phyloP scores from a whole-genome alignment of 2,329 filamentous ascomycete species.

The Trichoderma aggressivum region DNA sequence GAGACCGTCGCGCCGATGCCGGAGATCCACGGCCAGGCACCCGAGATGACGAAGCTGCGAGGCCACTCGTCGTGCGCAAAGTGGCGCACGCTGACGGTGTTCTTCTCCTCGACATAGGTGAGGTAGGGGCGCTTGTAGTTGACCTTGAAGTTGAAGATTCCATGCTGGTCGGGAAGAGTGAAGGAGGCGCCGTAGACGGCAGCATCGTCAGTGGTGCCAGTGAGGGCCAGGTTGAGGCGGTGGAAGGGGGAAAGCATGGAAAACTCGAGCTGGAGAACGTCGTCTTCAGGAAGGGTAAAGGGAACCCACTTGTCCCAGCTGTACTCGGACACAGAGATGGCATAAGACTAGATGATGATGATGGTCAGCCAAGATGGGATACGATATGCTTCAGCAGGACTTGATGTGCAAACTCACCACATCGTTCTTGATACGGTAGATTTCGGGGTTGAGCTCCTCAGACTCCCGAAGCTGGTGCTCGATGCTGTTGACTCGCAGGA shows the following conservation, averaged over 20 bases:
- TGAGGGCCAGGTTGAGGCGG: slow-evolving; percentile 68
- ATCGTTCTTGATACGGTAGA: slow-evolving; percentile 95
- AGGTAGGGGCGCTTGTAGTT: slow-evolving; percentile 97
- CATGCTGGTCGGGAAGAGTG: slow-evolving; percentile 90
- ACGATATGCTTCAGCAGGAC: neutral
- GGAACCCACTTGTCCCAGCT: slow-evolving; percentile 69
- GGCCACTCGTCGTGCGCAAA: slow-evolving; percentile 98
- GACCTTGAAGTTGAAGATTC: slow-evolving; percentile 97
- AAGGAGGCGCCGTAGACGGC: slow-evolving; percentile 74
- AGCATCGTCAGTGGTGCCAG: slow-evolving; percentile 58
- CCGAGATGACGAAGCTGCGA: slow-evolving; percentile 82
- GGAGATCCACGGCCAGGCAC: slow-evolving; percentile 90
- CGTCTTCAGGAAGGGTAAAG: slow-evolving; percentile 65
- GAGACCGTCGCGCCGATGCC: slow-evolving; percentile 80
- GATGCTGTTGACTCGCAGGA: slow-evolving; percentile 78
- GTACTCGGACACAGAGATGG: slow-evolving; percentile 87
- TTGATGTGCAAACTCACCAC: slow-evolving; percentile 63
- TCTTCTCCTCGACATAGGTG: slow-evolving; percentile 87
- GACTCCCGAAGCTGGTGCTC: slow-evolving; percentile 65
- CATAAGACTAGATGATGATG: slow-evolving; percentile 60
- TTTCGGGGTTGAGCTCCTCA: slow-evolving; percentile 70
- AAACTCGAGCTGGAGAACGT: slow-evolving; percentile 90
- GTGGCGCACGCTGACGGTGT: slow-evolving; percentile 89
- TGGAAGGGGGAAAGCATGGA: slow-evolving; percentile 98
- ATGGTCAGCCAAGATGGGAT: neutral